Evolutionary conservation across 192 early-diverging fungal species (phyloP), one percentile per base, ranked within the genome.

Genomic region (Rhizophagus prolifer): DNA sequence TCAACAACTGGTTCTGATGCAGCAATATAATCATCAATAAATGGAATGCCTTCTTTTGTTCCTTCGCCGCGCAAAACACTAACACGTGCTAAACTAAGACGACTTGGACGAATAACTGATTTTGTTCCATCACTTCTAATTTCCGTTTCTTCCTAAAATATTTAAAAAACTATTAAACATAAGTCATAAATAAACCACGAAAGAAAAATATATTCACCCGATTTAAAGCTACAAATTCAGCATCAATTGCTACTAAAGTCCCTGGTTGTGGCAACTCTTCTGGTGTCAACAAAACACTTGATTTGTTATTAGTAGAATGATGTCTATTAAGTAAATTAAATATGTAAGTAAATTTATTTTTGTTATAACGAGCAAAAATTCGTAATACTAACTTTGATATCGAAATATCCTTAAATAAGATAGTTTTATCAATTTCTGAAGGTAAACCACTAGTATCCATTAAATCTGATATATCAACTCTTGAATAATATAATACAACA

Each of bases 11-110:
- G 92, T 66, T 95, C 94, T 10, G 87, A 88, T 3, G 91, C 91
- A 3, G 85, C 90, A 68, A 99, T 94, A 79, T 99, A 98, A 81
- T 99, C 97, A 80, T 99, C 97, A 61, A 99, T 96, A 81, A 97
- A 97, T 1, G 96, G 96, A 23, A 92, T 82, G 21, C 91, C 90
- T 47, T 91, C 88, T 44, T 91, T 74, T 0, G 86, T 84, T 0
- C 92, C 94, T 26, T 88, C 82, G 0, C 96, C 96, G 4, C 96
- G 90, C 25, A 98, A 80, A 0, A 98, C 93, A 65, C 93, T 95
- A 21, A 99, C 94, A 12, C 97, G 88, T 1, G 96, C 97, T 50
- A 99, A 81, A 31, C 87, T 88, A 61, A 96, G 88, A 25, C 92
- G 87, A 58, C 91, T 89, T 8, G 97, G 96, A 8, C 94, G 87